Conservation (phyloP, 1,284 basidiomycete genomes). For the Xanthoconium separans region DNA sequence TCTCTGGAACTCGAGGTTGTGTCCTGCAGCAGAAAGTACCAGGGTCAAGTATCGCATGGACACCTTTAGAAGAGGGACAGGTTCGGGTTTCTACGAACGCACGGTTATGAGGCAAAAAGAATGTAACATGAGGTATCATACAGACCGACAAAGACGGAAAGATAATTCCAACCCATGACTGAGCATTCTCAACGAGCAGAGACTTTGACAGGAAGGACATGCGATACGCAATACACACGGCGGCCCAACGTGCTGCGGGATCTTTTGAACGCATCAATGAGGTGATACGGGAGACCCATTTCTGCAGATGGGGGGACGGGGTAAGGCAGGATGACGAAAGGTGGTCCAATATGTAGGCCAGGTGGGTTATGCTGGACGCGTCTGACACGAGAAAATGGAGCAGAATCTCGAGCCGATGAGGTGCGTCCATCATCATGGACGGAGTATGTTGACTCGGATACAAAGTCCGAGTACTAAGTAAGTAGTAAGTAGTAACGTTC, state of each 20-base stretch:
- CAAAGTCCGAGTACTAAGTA: too few relatives aligned
- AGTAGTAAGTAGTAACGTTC: not conserved
- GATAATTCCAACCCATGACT: conserved; percentile 64
- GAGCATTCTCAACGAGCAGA: conserved; percentile 66
- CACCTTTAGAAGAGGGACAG: conserved; percentile 54
- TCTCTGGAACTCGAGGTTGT: conserved; percentile 72
- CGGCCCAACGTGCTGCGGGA: conserved; percentile 70
- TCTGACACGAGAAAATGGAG: conserved; percentile 71
- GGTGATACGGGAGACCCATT: conserved; percentile 70
- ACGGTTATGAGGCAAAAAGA: conserved; percentile 17
- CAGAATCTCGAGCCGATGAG: conserved; percentile 59
- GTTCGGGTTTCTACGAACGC: conserved; percentile 61
- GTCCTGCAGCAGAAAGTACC: conserved; percentile 56
- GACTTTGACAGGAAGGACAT: conserved; percentile 56
- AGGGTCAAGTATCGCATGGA: conserved; percentile 58
- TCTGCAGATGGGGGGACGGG: conserved; percentile 63
- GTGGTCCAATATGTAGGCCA: conserved; percentile 55
- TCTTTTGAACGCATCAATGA: conserved; percentile 75
- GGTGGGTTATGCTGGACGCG: conserved; percentile 50
- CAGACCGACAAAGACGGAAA: conserved; percentile 68
- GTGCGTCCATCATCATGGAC: conserved; percentile 20
- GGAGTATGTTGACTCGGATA: too few relatives aligned
- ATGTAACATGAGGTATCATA: conserved; percentile 30
- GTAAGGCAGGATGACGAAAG: conserved; percentile 50
- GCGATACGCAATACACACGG: conserved; percentile 66